Base-by-base conservation (phyloP, 208 protist species). In the Crithidia sp. region DNA sequence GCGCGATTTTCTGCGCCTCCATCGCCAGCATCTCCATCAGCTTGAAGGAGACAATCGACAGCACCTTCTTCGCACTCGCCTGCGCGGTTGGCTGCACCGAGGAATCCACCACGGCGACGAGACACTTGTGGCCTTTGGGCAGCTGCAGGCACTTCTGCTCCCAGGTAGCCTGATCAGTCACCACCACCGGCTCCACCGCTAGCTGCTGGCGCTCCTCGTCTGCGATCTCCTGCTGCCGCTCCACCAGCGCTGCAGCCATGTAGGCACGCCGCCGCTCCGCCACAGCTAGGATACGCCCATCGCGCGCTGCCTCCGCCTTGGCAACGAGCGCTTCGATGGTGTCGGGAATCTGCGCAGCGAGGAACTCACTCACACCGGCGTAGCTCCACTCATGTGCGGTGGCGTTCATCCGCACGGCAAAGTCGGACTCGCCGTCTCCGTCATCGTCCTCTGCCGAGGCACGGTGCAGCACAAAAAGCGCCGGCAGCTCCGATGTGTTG, bases 401-500 rank as follows among this genome's bases (percentile, higher is more conserved):
- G 39, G 19, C 16, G 9, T 47, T 50, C 67, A 86, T 71, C 9
- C 68, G 63, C 37, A 74, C 53, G 2, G 76, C 81, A 7, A 61
- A 55, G 50, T 86, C 81, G 5, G 67, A 44, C 41, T 64, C 59
- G 0, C 52, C 68, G 28, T 50, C 60, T 4, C 58, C 64, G 9
- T 41, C 74, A 37, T 68, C 61, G 10, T 63, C 53, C 44, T 71
- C 65, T 3, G 50, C 49, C 4, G 65, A 0, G 14, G 65, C 58
- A 47, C 60, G 71, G 72, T 72, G 68, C 13, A 88, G 64, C 5
- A 85, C 79, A 0, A 84, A 17, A 5, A 88, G 65, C n/a, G 57
- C 83, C 6, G 83, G 83, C 5, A 85, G 57, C 36, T 84, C 68
- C 6, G 57, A 39, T 12, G 28, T 53, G 12, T 44, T 60, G n/a